Base-by-base conservation (phyloP, 345 rosid genomes). In the Aethionema arabicum region DNA sequence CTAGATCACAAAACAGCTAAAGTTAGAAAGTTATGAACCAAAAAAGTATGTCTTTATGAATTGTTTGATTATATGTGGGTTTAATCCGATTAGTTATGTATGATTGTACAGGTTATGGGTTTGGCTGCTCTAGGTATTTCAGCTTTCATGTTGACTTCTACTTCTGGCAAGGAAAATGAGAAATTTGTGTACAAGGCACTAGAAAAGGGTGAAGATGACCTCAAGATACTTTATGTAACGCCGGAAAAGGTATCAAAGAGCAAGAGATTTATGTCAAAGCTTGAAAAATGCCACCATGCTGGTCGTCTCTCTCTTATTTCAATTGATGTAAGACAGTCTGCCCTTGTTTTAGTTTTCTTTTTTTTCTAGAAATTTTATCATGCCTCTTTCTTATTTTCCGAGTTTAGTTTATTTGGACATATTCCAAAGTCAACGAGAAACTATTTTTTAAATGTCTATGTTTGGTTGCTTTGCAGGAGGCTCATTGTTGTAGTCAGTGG, bases 401-500 rank as follows among this genome's bases (percentile, higher is more conserved):
- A 38, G 4, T 35, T 43, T 37, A 11, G 3, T 52, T 52, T 32
- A 4, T 35, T 5, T 57, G 15, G 5, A 7, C 3, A 50, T 66
- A 33, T 30, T 33, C 3, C n/a, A 27, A n/a, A 4, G 2, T 30
- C 48, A 3, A 31, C 8, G 8, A 0, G 2, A 43, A 29, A 9
- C 41, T 11, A 8, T 35, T 33, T 61, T 12, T 15, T 30, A 4
- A 42, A 11, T 29, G 29, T 41, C 51, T 6, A 12, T 53, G 31
- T 37, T 70, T 42, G 58, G 35, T 66, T 76, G 30, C 56, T 77
- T 59, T 81, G 65, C 86, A 92, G 98, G 98, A 92, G 83, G 98
- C 98, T 65, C 98, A 92, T 83, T 92, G 98, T 63, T 89, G 98
- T 77, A 92, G 97, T 72, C 98, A 92, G 70, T 92, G 98, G 98